Percentiles rank a stretch among this genome's conserved stretches.
Evolutionary conservation across 2,329 filamentous ascomycete species (phyloP).

Genomic region (Leptodontidium sp.): DNA sequence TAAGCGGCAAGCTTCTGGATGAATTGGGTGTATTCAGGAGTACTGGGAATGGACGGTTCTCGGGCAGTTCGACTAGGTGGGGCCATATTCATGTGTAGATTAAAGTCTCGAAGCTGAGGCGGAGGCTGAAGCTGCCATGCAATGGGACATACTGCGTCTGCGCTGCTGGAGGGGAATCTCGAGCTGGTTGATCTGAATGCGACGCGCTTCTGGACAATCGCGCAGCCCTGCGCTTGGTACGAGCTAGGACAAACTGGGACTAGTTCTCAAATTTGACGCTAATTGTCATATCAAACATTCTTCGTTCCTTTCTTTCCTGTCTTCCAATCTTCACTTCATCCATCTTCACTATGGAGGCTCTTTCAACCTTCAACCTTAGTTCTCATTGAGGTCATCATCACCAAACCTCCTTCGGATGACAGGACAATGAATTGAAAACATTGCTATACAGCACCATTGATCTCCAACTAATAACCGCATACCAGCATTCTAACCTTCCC

Average conservation of each 20-base stretch:
- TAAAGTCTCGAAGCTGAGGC: neutral
- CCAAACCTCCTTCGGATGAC: neutral
- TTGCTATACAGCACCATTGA: slow-evolving; percentile 29
- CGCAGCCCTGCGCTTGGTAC: slow-evolving; percentile 4
- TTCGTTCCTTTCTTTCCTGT: neutral
- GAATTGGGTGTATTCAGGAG: slow-evolving; percentile 80
- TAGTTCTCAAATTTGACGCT: neutral
- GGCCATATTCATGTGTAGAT: slow-evolving; percentile 37
- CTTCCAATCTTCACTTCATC: neutral
- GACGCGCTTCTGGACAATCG: slow-evolving; percentile 25
- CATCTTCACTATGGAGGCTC: too few relatives aligned
- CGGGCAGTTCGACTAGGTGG: slow-evolving; percentile 36
- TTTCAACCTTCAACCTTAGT: too few relatives aligned
- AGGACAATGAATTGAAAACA: too few relatives aligned
- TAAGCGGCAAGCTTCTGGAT: slow-evolving; percentile 76
- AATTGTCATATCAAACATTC: neutral
- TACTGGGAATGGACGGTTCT: slow-evolving; percentile 49
- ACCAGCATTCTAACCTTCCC: slow-evolving; percentile 9
- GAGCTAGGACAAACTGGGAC: neutral
- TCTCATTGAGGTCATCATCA: neutral
- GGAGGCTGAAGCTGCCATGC: slow-evolving; percentile 33
- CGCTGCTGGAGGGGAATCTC: slow-evolving; percentile 9
- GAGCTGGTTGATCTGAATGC: slow-evolving; percentile 9
- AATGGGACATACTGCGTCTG: slow-evolving; percentile 16
- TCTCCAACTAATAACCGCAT: slow-evolving; percentile 24